Percentiles rank a stretch among this genome's conserved stretches.
Evolutionary conservation across 2,329 filamentous ascomycete genomes (phyloP).

Genomic region (Blastomyces percursus): DNA sequence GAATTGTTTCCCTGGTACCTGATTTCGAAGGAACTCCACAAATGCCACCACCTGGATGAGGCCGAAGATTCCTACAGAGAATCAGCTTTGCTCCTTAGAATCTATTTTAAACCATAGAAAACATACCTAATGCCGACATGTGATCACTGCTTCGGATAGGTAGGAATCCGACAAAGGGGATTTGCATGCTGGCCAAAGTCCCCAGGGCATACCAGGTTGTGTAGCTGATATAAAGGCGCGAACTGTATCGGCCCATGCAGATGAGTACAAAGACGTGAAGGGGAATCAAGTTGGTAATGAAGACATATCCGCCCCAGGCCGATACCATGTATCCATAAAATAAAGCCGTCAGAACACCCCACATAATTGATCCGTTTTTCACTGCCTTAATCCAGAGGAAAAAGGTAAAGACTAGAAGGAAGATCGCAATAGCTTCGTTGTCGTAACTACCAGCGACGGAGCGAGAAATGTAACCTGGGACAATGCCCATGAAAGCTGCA

Average conservation of each 20-base stretch:
- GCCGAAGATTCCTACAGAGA: slow-evolving; percentile 68
- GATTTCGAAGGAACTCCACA: slow-evolving; percentile 79
- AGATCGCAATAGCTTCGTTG: slow-evolving; percentile 98
- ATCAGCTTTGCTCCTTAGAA: background rate
- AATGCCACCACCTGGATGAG: slow-evolving; percentile 88
- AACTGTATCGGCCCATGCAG: slow-evolving; percentile 94
- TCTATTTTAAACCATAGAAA: background rate
- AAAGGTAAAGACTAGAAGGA: slow-evolving; percentile 96
- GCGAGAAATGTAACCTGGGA: slow-evolving; percentile 93
- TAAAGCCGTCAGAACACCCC: slow-evolving; percentile 85
- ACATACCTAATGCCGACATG: slow-evolving; percentile 84
- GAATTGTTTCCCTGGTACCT: slow-evolving; percentile 86
- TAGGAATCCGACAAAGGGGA: slow-evolving; percentile 95
- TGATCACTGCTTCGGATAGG: slow-evolving; percentile 96
- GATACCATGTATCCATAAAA: slow-evolving; percentile 99
- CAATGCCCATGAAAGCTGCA: slow-evolving; percentile 93
- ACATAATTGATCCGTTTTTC: slow-evolving; percentile 92
- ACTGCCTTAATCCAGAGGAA: slow-evolving; percentile 98
- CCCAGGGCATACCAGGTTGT: slow-evolving; percentile 97
- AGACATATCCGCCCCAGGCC: slow-evolving; percentile 98
- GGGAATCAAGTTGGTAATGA: slow-evolving; percentile 95
- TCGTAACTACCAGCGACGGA: slow-evolving; percentile 98
- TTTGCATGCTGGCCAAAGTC: slow-evolving; percentile 96
- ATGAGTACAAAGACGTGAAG: slow-evolving; percentile 89
- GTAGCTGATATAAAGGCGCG: slow-evolving; percentile 88